Evolutionary conservation across 176 grass and related monocot genomes (phyloP).

Genomic region (Phragmites australis): DNA sequence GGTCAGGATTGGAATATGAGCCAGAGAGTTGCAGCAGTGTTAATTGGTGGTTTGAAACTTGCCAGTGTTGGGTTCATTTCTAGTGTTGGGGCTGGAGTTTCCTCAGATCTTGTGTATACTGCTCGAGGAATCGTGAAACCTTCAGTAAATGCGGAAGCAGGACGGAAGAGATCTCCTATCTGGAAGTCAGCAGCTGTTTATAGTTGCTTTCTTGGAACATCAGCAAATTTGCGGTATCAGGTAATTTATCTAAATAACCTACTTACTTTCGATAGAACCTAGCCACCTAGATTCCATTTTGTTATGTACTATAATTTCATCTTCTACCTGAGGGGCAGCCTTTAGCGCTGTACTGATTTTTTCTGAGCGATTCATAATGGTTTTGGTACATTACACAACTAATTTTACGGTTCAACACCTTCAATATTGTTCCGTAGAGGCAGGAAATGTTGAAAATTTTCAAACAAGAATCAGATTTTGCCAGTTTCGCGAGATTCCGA

Average conservation of each 20-base stretch:
- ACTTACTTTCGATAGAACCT: conserved; percentile 26
- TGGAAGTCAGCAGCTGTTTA: conserved; percentile 89
- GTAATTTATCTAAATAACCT: conserved; percentile 41
- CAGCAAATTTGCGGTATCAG: conserved; percentile 96
- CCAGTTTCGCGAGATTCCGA: background rate
- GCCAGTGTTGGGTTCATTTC: conserved; percentile 85
- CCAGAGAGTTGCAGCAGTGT: conserved; percentile 76
- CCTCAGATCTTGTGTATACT: conserved; percentile 78
- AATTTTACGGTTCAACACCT: background rate
- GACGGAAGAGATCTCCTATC: conserved; percentile 78
- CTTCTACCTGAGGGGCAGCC: background rate
- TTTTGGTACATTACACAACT: background rate
- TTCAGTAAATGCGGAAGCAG: conserved; percentile 41
- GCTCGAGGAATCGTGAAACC: conserved; percentile 60
- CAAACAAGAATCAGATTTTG: background rate
- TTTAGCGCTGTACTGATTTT: background rate
- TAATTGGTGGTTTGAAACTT: conserved; percentile 91
- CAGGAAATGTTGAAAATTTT: background rate
- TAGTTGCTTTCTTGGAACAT: conserved; percentile 87
- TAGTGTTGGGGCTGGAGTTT: conserved; percentile 81
- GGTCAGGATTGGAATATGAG: conserved; percentile 77
- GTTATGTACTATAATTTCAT: background rate
- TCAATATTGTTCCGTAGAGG: background rate
- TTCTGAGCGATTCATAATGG: background rate
- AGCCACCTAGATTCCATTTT: conserved; percentile 3